Percentiles rank a stretch among this genome's conserved stretches.
phyloP scores from a whole-genome alignment of 805 yeast genomes.

The Ogataea minuta region DNA sequence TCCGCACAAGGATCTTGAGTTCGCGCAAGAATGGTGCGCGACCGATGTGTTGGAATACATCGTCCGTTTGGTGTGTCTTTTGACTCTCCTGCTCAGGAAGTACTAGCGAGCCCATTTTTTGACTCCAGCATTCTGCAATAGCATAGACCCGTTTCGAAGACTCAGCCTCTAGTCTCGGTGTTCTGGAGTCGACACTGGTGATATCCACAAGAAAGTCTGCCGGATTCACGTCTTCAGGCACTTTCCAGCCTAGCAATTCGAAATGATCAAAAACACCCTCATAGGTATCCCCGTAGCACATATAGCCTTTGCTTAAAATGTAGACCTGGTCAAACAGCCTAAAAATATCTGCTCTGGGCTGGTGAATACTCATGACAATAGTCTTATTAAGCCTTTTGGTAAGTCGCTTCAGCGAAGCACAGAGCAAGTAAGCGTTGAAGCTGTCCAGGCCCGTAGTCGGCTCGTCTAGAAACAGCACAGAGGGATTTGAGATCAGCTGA shows the following conservation, averaged over 20 bases:
- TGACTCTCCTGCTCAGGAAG: not conserved
- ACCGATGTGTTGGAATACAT: constrained; percentile 27
- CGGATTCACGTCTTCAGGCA: constrained; percentile 53
- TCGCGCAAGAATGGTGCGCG: constrained; percentile 44
- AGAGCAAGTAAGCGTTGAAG: constrained; percentile 64
- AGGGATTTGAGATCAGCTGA: constrained; percentile 73
- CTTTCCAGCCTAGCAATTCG: constrained; percentile 39
- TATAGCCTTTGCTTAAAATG: constrained; percentile 60
- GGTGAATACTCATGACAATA: constrained; percentile 74
- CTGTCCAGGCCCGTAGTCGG: constrained; percentile 90
- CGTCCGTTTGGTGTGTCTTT: not conserved
- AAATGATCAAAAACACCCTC: constrained; percentile 49
- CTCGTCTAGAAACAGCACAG: constrained; percentile 75
- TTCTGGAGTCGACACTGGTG: constrained; percentile 53
- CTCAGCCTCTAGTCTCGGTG: constrained; percentile 34
- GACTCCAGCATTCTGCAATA: constrained; percentile 41
- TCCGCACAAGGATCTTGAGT: constrained; percentile 40
- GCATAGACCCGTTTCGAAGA: constrained; percentile 34
- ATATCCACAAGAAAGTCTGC: constrained; percentile 61
- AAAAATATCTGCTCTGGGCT: constrained; percentile 77
- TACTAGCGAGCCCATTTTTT: constrained; percentile 17
- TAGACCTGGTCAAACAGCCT: constrained; percentile 65
- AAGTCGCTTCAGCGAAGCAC: constrained; percentile 57
- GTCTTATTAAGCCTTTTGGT: constrained; percentile 60
- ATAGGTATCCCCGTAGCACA: constrained; percentile 45